Evolutionary conservation across 192 early-diverging fungal species (phyloP), one percentile per base, ranked within the genome.

Genomic region (Podochytrium sp.): DNA sequence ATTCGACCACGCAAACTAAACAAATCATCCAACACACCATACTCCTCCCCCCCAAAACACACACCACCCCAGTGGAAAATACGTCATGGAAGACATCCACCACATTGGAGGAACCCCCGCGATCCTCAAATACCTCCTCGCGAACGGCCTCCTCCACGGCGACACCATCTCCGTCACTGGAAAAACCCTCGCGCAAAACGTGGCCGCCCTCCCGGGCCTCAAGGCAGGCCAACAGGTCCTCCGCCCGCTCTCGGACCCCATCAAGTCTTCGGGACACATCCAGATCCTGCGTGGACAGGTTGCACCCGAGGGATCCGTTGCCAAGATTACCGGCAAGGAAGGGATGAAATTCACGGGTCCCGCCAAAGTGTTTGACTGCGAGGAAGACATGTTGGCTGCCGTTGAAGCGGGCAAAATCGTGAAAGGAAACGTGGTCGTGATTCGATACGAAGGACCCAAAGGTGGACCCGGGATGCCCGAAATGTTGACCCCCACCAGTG

Each of bases 241-340:
- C 75, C 80, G 84, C 40, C 91, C 96, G 12, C 74, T 93, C 7
- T 78, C 80, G 35, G 83, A 90, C 34, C 98, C 98, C 30, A 97
- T 99, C 86, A 99, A 99, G 88, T 34, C 89, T 2, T 87, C 89
- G 39, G 98, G 98, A 27, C 98, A 99, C 76, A 87, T 99, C 76
- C 95, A 95, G 81, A 98, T 96, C 58, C 81, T 99, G 74, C 83
- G 87, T 57, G 98, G 98, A 70, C 96, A 95, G 76, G 86, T 99
- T 23, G 95, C 98, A 35, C 96, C 98, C 41, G 91, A 94, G 67
- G 96, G 96, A 10, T 92, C 92, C 6, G 98, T 99, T 41, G 98
- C 98, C 58, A 99, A 99, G 86, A 99, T 99, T 84, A 99, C 98
- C 12, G 98, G 98, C 59, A 99, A 99, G 84, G 95, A 99, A 86